Evolutionary conservation across 495 filamentous ascomycete genomes (phyloP), one percentile per base, ranked within the genome.

Genomic region (Lepidopterella palustris): DNA sequence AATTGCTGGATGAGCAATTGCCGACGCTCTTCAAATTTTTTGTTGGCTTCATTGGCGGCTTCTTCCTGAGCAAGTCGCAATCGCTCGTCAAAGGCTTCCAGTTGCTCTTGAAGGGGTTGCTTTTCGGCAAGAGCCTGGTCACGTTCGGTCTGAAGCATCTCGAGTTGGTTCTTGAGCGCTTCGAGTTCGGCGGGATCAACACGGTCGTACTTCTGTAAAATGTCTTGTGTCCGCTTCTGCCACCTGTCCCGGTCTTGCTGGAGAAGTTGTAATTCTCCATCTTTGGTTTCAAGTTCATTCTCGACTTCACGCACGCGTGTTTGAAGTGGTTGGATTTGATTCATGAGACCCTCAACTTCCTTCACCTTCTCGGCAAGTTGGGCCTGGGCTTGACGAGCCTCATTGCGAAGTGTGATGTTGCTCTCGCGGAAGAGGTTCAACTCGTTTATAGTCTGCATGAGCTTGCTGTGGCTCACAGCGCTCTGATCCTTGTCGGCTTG

Each of bases 391-490:
- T 91, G 87, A 57, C 89, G 85, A 57, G 85, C 82, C 67, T 97
- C 90, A 62, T 86, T 87, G 39, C 95, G 86, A 25, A 97, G 77
- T 1, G 92, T 92, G 45, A 86, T 84, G 62, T 86, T 93, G 74
- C 89, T 96, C 72, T 99, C 93, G 10, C 95, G 87, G 77, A 93
- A 90, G 15, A 95, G 78, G 67, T 97, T 97, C 53, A 97, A 80
- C 72, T 97, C 90, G 58, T 95, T 92, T 47, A 99, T 80, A 28
- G 90, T 97, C 58, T 95, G 84, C 84, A 95, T 87, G 6, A 97
- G 79, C 64, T 95, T 89, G 69, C 88, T 91, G 68, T 96, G 88
- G 49, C 81, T 89, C 39, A 87, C 75, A 29, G 84, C 81, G 62
- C 75, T 85, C 60, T 87, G 78, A 20, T 86, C 80, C 62, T 77